Evolutionary conservation across 306 rosid species (phyloP).

Genomic region (Trifolium dubium): DNA sequence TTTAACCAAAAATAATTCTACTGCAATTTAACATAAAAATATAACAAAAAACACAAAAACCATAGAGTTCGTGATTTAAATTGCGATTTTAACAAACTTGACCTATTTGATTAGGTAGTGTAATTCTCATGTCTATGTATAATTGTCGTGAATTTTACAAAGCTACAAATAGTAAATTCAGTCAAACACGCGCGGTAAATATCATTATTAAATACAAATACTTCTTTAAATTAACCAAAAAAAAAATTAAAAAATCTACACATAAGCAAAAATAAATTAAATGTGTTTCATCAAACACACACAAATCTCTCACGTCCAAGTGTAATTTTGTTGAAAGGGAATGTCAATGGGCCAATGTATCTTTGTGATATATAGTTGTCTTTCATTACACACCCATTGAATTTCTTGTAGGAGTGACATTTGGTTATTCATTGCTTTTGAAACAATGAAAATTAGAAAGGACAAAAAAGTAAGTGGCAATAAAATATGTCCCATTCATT

Average conservation of each 20-base stretch:
- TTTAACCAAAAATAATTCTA: no score
- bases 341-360: constrained; percentile 36
- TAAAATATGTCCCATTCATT: constrained; percentile 17
- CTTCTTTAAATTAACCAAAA: no score
- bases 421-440: constrained; percentile 64
- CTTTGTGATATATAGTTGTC: constrained; percentile 43
- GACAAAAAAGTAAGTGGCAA: constrained; percentile 42
- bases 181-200: background rate
- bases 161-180: no score
- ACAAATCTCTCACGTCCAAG: constrained; percentile 38
- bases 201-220: background rate
- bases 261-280: background rate
- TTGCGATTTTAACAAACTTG: no score
- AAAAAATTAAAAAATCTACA: background rate
- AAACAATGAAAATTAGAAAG: constrained; percentile 55
- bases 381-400: constrained; percentile 39
- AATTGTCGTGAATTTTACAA: no score
- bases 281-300: background rate
- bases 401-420: constrained; percentile 39
- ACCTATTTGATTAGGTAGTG: no score
- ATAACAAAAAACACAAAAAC: no score
- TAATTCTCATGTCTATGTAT: no score
- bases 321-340: constrained; percentile 44
- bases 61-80: no score
- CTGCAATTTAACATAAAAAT: no score